A percentile compares a stretch with the other conserved stretches of the same genome.
Conservation (phyloP, 225 moss, liverwort and hornwort species). For the Polytrichum formosum region DNA sequence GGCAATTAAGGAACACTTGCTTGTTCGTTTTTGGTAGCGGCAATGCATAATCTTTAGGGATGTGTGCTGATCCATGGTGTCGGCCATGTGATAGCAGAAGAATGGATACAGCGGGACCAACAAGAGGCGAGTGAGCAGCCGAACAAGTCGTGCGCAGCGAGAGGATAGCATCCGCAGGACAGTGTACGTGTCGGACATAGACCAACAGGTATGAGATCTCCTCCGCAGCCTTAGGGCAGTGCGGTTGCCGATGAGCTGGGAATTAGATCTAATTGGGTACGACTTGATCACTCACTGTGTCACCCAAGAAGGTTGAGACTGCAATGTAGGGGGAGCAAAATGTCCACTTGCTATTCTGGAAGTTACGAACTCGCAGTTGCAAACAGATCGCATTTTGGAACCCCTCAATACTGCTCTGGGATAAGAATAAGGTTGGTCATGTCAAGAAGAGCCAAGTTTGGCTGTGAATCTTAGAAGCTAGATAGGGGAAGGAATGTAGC, state of each 20-base stretch:
- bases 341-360: neutral
- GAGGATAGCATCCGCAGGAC: slow-evolving; percentile 96
- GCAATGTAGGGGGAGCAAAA: slow-evolving; percentile 11
- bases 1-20: no score
- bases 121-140: slow-evolving; percentile 79
- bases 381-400: slow-evolving; percentile 2
- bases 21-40: no score
- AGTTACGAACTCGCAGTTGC: neutral
- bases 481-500: no score
- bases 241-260: neutral
- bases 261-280: slow-evolving; percentile 21
- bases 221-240: neutral
- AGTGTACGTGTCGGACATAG: slow-evolving; percentile 93
- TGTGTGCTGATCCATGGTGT: slow-evolving; percentile 36
- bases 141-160: slow-evolving; percentile 89
- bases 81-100: slow-evolving; percentile 61
- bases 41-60: neutral
- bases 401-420: no score
- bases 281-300: neutral
- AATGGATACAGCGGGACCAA: slow-evolving; percentile 74
- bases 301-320: slow-evolving; percentile 5
- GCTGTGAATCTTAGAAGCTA: no score
- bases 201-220: slow-evolving; percentile 76
- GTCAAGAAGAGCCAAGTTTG: no score
- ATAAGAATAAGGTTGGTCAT: no score